Percentiles rank a stretch among this genome's conserved stretches.
These are phyloP conservation scores for Dictyostelium capitatum DNA, from an alignment of 78 protist species.

Conservation along the genomic window DNA sequence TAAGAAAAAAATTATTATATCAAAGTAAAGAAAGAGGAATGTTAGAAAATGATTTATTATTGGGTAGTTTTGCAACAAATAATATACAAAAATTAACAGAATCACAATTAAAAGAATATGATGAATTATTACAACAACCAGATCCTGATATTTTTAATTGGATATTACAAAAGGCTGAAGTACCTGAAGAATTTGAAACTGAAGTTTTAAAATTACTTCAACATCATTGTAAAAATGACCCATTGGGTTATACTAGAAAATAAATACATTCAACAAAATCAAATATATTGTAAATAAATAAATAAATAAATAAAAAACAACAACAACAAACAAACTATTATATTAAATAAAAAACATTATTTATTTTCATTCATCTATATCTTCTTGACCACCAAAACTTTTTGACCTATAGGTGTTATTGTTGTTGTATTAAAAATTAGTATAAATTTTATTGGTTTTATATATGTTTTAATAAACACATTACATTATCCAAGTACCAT, in stretches of 20 bases:
- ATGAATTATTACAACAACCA: conserved; percentile 60
- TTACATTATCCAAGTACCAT: background rate
- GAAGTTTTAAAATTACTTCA: conserved; percentile 61
- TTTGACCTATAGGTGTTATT: background rate
- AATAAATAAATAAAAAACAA: no score
- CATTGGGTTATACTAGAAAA: conserved; percentile 54
- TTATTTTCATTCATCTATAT: background rate
- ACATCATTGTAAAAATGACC: conserved; percentile 54
- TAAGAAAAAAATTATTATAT: conserved; percentile 53
- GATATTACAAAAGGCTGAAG: conserved; percentile 26
- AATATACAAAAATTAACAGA: conserved; percentile 16
- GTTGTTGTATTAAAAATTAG: no score
- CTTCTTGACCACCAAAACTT: background rate
- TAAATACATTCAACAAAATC: background rate
- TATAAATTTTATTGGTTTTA: no score
- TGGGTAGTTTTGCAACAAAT: conserved; percentile 60
- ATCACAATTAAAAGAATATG: conserved; percentile 25
- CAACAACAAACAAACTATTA: no score
- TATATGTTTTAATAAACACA: no score
- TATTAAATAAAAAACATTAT: no score
- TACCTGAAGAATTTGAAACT: conserved; percentile 51
- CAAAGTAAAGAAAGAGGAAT: conserved; percentile 80
- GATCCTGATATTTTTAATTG: conserved; percentile 76
- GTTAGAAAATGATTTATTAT: conserved; percentile 66
- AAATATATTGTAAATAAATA: background rate